Percentiles rank a stretch among this genome's conserved stretches.
Conservation (phyloP, 108 stramenopile species). For the Cyclostephanos tholiformis region DNA sequence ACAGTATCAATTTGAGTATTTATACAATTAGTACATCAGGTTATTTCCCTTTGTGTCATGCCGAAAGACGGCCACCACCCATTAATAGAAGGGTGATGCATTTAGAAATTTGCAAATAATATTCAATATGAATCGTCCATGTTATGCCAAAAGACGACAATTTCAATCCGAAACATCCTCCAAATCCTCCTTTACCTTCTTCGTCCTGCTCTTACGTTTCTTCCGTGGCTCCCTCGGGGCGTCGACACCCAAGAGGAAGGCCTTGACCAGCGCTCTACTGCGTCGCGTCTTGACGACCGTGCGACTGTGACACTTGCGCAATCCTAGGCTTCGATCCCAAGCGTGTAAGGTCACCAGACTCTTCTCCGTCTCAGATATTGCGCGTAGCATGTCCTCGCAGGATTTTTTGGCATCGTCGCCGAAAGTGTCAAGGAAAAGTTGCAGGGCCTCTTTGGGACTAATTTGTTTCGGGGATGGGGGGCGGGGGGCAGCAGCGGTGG, state of each 20-base stretch:
- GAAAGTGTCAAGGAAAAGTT: constrained; percentile 25
- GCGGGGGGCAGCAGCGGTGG: background rate
- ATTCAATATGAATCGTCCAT: too few relatives aligned
- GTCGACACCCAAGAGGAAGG: constrained; percentile 30
- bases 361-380: constrained; percentile 28
- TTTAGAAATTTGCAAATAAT: too few relatives aligned
- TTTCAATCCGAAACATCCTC: background rate
- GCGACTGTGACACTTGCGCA: constrained; percentile 40
- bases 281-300: constrained; percentile 46
- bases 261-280: constrained; percentile 37
- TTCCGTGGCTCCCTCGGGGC: constrained; percentile 26
- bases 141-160: background rate
- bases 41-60: too few relatives aligned
- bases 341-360: constrained; percentile 34
- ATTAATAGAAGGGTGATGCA: too few relatives aligned
- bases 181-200: background rate
- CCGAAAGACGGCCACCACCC: too few relatives aligned
- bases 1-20: too few relatives aligned
- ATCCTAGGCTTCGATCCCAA: constrained; percentile 37
- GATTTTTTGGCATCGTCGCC: constrained; percentile 28
- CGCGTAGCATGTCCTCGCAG: constrained; percentile 9
- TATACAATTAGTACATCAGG: too few relatives aligned
- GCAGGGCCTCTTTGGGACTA: constrained; percentile 16
- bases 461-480: constrained; percentile 2
- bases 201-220: constrained; percentile 13